These are phyloP conservation scores for Oidiodendron maius DNA, from an alignment of 495 filamentous ascomycete species.

Conservation along the genomic window DNA sequence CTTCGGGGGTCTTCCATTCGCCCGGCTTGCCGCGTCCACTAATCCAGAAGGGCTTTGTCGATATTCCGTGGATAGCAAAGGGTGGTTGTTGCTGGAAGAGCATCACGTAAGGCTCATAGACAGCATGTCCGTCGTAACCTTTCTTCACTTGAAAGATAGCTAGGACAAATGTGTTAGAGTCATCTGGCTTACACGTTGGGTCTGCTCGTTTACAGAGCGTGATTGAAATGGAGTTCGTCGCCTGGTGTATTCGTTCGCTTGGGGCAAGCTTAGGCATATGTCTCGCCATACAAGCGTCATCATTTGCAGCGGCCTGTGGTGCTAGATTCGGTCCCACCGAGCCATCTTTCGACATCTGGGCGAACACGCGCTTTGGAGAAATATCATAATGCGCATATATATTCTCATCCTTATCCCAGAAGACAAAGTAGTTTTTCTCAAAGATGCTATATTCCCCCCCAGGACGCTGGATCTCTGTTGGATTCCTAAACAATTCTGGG, in stretches of 20 bases:
- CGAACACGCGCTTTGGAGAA: slow-evolving; percentile 37
- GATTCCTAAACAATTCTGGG: slow-evolving; percentile 26
- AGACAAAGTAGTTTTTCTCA: slow-evolving; percentile 54
- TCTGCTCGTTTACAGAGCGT: slow-evolving; percentile 46
- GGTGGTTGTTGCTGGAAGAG: slow-evolving; percentile 37
- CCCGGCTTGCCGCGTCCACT: slow-evolving; percentile 30
- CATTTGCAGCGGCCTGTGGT: slow-evolving; percentile 17
- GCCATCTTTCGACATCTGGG: slow-evolving; percentile 33
- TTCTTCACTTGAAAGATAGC: slow-evolving; percentile 47
- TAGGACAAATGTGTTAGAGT: slow-evolving; percentile 43
- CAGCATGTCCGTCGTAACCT: slow-evolving; percentile 34
- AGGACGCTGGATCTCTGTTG: slow-evolving; percentile 42
- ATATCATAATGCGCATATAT: slow-evolving; percentile 46
- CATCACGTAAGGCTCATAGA: slow-evolving; percentile 50
- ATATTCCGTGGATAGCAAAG: slow-evolving; percentile 43
- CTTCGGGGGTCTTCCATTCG: too few species aligned
- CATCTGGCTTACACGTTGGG: slow-evolving; percentile 28
- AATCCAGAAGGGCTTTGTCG: slow-evolving; percentile 46
- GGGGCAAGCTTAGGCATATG: slow-evolving; percentile 30
- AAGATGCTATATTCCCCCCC: slow-evolving; percentile 27
- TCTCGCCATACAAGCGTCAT: slow-evolving; percentile 33
- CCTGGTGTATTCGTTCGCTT: slow-evolving; percentile 41
- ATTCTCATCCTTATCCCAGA: slow-evolving; percentile 40
- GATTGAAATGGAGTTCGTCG: slow-evolving; percentile 47
- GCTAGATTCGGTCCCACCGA: slow-evolving; percentile 35